phyloP scores from a whole-genome alignment of 2,329 filamentous ascomycete genomes.

The Metarhizium rileyi region DNA sequence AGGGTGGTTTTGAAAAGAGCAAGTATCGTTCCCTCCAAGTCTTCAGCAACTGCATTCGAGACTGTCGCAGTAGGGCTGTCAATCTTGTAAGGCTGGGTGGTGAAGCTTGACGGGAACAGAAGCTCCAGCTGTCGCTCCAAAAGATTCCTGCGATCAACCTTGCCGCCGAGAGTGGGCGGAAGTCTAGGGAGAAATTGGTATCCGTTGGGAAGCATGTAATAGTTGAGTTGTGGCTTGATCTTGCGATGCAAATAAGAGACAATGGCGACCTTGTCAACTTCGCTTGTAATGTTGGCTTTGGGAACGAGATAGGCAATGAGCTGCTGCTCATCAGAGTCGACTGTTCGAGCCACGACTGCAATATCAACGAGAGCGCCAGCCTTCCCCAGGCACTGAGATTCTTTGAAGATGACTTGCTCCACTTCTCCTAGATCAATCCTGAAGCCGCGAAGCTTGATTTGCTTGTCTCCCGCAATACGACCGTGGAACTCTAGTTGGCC shows the following conservation, averaged over 20 bases:
- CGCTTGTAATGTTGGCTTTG: conserved; percentile 8
- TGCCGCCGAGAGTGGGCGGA: conserved; percentile 15
- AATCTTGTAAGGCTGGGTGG: background rate
- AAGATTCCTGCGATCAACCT: conserved; percentile 14
- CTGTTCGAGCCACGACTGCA: conserved; percentile 12
- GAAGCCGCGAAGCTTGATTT: conserved; percentile 22
- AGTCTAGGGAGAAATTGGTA: conserved; percentile 14
- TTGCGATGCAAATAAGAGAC: conserved; percentile 12
- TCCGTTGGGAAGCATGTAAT: conserved; percentile 17
- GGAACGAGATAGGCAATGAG: conserved; percentile 15
- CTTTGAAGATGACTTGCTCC: conserved; percentile 17
- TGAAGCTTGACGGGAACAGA: conserved; percentile 8
- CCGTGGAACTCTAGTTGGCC: conserved; percentile 29
- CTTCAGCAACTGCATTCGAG: background rate
- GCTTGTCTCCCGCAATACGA: conserved; percentile 28
- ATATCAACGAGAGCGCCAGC: conserved; percentile 10
- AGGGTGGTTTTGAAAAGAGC: conserved; percentile 13
- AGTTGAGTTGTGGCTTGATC: conserved; percentile 14
- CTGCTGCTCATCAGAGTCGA: conserved; percentile 13
- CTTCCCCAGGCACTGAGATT: conserved; percentile 9
- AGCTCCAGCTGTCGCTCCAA: conserved; percentile 11
- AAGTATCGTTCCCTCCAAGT: conserved; percentile 12
- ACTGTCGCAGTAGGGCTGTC: background rate
- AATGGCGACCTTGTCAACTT: conserved; percentile 8
- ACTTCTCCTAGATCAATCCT: conserved; percentile 31